Evolutionary conservation across 1,284 basidiomycete species (phyloP).

Genomic region (Puccinia sorghi): DNA sequence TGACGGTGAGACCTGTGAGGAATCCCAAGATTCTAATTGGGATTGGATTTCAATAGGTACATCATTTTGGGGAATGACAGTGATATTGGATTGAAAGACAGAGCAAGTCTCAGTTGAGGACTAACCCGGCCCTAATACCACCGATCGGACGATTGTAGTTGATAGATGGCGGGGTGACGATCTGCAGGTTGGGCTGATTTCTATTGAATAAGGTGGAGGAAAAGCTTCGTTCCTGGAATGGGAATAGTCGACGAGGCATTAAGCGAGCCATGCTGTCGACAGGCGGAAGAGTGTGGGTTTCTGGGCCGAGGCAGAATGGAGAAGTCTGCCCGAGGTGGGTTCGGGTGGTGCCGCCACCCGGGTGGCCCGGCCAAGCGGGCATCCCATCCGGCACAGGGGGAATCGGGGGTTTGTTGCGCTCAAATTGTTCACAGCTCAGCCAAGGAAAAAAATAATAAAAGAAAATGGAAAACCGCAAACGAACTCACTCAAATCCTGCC

Average conservation of each 20-base stretch:
- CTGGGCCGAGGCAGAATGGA: neutral
- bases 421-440: neutral
- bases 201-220: neutral
- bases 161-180: slow-evolving; percentile 26
- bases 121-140: slow-evolving; percentile 37
- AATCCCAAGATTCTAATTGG: slow-evolving; percentile 37
- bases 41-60: neutral
- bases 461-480: slow-evolving; percentile 7
- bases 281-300: neutral
- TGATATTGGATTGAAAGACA: neutral
- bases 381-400: neutral
- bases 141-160: slow-evolving; percentile 43
- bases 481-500: neutral
- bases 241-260: neutral
- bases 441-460: neutral
- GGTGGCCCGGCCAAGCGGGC: neutral
- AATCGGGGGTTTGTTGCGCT: neutral
- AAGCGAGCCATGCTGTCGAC: slow-evolving; percentile 3
- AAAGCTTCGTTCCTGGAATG: neutral
- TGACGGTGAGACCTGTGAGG: slow-evolving; percentile 36
- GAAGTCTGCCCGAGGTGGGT: neutral
- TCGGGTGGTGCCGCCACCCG: neutral
- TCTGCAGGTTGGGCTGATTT: slow-evolving; percentile 7
- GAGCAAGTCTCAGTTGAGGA: neutral
- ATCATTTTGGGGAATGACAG: neutral